Evolutionary conservation across 2,329 filamentous ascomycete genomes (phyloP).

Genomic region (Phoma herbarum): DNA sequence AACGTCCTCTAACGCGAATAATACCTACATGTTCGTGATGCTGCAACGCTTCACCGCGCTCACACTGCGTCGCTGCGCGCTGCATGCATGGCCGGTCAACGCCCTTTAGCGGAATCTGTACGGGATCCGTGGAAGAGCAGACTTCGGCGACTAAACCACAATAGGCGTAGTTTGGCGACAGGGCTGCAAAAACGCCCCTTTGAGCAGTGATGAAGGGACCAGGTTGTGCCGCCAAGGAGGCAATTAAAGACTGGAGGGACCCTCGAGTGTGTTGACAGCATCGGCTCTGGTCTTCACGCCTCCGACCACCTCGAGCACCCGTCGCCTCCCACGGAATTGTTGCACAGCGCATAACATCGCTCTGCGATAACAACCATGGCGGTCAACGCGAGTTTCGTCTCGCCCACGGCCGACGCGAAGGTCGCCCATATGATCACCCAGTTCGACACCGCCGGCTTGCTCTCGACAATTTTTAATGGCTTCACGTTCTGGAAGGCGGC

Average conservation of each 20-base stretch:
- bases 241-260: slow-evolving; percentile 23
- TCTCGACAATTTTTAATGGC: slow-evolving; percentile 44
- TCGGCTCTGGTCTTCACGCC: slow-evolving; percentile 15
- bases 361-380: slow-evolving; percentile 35
- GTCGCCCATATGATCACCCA: slow-evolving; percentile 43
- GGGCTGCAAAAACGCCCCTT: slow-evolving; percentile 16
- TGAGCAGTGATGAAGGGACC: slow-evolving; percentile 11
- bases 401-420: slow-evolving; percentile 52
- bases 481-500: slow-evolving; percentile 41
- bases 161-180: slow-evolving; percentile 11
- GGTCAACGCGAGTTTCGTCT: slow-evolving; percentile 51
- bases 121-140: neutral
- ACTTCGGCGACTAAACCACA: slow-evolving; percentile 22
- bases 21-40: neutral
- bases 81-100: slow-evolving; percentile 9
- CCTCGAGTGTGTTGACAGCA: slow-evolving; percentile 13
- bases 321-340: slow-evolving; percentile 7
- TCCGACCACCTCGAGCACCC: slow-evolving; percentile 5
- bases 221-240: slow-evolving; percentile 18
- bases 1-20: neutral
- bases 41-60: neutral
- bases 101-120: slow-evolving; percentile 1
- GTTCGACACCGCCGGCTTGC: slow-evolving; percentile 42
- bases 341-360: slow-evolving; percentile 5
- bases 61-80: neutral